Conservation (phyloP, 169 alveolate genomes). For the Eimeria necatrix region DNA sequence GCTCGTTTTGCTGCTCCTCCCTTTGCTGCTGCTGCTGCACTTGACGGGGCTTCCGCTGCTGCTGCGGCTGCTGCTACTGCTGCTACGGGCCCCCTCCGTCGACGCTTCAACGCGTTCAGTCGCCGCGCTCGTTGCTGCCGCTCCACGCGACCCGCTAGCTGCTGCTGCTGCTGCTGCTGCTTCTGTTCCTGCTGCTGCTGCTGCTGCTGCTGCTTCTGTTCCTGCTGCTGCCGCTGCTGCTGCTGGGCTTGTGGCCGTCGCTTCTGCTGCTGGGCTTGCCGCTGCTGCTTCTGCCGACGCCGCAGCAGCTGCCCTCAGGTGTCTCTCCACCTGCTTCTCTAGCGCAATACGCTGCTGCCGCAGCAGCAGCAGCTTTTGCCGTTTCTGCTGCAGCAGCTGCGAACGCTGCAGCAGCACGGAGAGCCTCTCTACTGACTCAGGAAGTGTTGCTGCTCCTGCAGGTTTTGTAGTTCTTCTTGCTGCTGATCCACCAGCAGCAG, state of each 20-base stretch:
- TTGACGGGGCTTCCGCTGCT: not conserved
- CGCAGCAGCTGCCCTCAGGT: constrained; percentile 29
- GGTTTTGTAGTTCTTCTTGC: not conserved
- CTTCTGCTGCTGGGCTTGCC: constrained; percentile 38
- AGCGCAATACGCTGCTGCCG: constrained; percentile 42
- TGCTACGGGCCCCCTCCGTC: not conserved
- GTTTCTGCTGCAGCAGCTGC: constrained; percentile 64
- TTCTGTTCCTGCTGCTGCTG: constrained; percentile 25
- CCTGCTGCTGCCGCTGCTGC: constrained; percentile 48
- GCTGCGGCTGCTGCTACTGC: constrained; percentile 56
- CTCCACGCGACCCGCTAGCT: not conserved
- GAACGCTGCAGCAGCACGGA: constrained; percentile 47
- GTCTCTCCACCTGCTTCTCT: constrained; percentile 33
- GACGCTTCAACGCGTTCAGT: not conserved
- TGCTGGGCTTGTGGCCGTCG: not conserved
- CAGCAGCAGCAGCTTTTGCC: constrained; percentile 15
- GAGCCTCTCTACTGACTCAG: not conserved
- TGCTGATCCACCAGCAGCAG: constrained; percentile 9
- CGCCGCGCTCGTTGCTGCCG: not conserved
- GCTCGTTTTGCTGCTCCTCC: constrained; percentile 8
- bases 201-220: constrained; percentile 27
- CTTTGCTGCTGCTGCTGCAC: constrained; percentile 24
- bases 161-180: not conserved
- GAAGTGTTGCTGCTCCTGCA: constrained; percentile 9
- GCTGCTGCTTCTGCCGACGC: constrained; percentile 18